phyloP scores from a whole-genome alignment of 1,139 yeast genomes.

The Scheffersomyces parashehatae region DNA sequence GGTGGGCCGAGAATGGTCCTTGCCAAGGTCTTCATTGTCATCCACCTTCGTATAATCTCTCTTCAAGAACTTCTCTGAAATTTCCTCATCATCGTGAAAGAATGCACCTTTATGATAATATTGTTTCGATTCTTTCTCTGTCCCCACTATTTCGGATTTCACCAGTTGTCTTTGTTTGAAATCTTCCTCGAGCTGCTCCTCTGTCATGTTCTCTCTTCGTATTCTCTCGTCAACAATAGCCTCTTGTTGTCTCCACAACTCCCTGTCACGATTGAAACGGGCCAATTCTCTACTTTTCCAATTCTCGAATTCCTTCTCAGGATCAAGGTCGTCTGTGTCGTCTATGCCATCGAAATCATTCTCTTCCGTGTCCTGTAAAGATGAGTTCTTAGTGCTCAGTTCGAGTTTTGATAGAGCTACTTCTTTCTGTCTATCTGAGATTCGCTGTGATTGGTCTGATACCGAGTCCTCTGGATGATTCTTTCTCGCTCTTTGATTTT shows the following conservation, averaged over 20 bases:
- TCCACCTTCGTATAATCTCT: constrained; percentile 14
- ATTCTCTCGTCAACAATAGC: constrained; percentile 40
- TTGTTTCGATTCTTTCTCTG: not conserved
- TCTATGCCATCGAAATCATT: constrained; percentile 35
- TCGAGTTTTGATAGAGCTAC: constrained; percentile 2
- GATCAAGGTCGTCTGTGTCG: constrained; percentile 58
- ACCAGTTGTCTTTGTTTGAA: constrained; percentile 1
- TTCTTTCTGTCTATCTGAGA: constrained; percentile 1
- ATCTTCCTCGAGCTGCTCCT: constrained; percentile 22
- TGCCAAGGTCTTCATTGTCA: constrained; percentile 5
- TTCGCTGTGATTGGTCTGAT: constrained; percentile 1
- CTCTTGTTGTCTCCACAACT: constrained; percentile 33
- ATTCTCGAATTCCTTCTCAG: constrained; percentile 42
- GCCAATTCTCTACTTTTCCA: constrained; percentile 48
- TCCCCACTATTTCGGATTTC: not conserved
- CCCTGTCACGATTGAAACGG: constrained; percentile 46
- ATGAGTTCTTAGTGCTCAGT: constrained; percentile 4
- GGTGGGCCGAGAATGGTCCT: constrained; percentile 25
- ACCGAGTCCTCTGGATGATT: not conserved
- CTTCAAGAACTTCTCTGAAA: constrained; percentile 12
- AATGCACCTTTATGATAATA: constrained; percentile 10
- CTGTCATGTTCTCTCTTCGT: constrained; percentile 24
- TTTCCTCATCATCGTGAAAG: constrained; percentile 10
- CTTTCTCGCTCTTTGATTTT: constrained; percentile 4
- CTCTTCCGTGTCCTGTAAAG: constrained; percentile 11